These are phyloP conservation scores for Eutrema yunnanense DNA, from an alignment of 345 rosid species.

Conservation along the genomic window DNA sequence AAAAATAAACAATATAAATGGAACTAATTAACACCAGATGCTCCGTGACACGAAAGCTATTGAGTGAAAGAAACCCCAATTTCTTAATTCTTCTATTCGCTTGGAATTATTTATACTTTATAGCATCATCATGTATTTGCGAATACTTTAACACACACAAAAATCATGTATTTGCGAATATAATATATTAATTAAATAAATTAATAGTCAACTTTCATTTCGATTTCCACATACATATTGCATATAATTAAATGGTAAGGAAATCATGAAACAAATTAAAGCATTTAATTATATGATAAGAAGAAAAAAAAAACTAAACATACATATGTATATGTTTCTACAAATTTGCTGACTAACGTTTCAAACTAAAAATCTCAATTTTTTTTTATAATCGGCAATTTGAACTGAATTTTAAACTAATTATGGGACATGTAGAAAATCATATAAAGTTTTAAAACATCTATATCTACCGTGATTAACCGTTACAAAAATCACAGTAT, in stretches of 20 bases:
- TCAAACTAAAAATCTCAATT: neutral
- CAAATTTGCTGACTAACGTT: neutral
- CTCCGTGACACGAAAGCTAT: conserved; percentile 25
- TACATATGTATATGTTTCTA: neutral
- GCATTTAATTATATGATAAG: neutral
- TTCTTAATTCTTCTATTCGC: neutral
- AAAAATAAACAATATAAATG: neutral
- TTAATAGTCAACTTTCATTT: neutral
- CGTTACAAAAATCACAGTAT: no score
- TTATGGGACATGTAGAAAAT: no score
- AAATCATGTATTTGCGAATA: neutral
- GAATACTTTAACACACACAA: no score
- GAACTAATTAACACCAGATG: neutral
- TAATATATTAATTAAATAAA: neutral
- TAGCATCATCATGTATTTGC: neutral
- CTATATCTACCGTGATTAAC: no score
- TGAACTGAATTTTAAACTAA: no score
- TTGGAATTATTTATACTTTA: neutral
- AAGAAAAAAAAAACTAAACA: neutral
- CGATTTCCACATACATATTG: neutral
- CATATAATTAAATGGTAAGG: neutral
- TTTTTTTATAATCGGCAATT: no score
- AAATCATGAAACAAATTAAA: neutral
- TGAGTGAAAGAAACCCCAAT: conserved; percentile 27
- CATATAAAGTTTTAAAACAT: no score